phyloP scores from a whole-genome alignment of 345 rosid species.

The Bruguiera sexangula region DNA sequence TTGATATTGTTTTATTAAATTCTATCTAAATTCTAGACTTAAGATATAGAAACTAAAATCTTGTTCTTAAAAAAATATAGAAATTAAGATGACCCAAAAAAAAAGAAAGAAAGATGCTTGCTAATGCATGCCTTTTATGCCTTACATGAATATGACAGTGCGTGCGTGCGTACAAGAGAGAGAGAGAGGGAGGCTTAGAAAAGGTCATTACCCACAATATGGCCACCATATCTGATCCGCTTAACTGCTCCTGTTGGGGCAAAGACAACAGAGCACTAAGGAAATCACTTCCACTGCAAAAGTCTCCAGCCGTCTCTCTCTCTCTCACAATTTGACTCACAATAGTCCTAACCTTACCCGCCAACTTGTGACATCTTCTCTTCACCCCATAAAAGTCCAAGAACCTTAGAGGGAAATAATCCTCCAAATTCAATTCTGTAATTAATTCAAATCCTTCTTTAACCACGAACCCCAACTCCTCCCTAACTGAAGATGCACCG shows the following conservation, averaged over 20 bases:
- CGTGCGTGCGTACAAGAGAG: not conserved
- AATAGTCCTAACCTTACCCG: constrained; percentile 33
- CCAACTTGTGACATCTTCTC: constrained; percentile 48
- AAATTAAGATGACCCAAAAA: no score
- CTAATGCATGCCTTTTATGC: no score
- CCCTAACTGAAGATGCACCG: constrained; percentile 3
- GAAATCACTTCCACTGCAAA: constrained; percentile 35
- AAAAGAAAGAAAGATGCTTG: no score
- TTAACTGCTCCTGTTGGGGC: constrained; percentile 49
- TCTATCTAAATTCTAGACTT: no score
- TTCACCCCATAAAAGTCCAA: constrained; percentile 59
- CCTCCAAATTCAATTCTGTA: constrained; percentile 47
- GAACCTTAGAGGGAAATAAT: constrained; percentile 44
- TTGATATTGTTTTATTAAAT: no score
- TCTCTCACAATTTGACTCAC: constrained; percentile 43
- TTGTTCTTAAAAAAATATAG: no score
- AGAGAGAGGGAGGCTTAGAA: not conserved
- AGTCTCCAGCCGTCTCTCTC: constrained; percentile 18
- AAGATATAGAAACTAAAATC: no score
- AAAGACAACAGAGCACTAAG: constrained; percentile 49
- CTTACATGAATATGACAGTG: no score
- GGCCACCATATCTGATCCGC: constrained; percentile 49
- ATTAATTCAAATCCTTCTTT: constrained; percentile 58
- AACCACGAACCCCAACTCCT: constrained; percentile 40
- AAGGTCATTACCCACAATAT: constrained; percentile 53